Evolutionary conservation across 805 yeast species (phyloP).

Genomic region (Tetrapisispora namnaoensis): DNA sequence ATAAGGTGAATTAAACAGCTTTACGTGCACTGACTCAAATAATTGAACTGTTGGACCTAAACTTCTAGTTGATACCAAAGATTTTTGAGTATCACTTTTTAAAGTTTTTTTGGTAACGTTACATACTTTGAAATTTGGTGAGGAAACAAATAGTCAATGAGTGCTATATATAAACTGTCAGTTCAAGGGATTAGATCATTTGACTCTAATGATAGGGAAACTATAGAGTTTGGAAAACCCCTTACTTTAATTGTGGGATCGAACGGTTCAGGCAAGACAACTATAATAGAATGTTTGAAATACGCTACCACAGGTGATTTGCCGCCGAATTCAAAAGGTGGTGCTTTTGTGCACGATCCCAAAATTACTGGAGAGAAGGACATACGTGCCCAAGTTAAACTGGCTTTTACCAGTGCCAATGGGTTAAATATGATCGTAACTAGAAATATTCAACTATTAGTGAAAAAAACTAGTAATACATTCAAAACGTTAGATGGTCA

Average conservation of each 20-base stretch:
- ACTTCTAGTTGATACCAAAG: too few species aligned
- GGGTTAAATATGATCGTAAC: conserved; percentile 78
- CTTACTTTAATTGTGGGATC: conserved; percentile 90
- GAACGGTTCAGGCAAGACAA: conserved; percentile 94
- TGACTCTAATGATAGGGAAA: conserved; percentile 73
- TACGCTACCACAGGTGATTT: conserved; percentile 92
- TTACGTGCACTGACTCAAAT: too few species aligned
- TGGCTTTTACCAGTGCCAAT: conserved; percentile 68
- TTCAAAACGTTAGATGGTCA: conserved; percentile 92
- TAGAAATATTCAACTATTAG: conserved; percentile 66
- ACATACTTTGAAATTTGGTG: neutral
- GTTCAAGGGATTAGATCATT: conserved; percentile 89
- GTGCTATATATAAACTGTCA: conserved; percentile 47
- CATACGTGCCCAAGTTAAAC: conserved; percentile 82
- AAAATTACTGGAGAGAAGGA: conserved; percentile 62
- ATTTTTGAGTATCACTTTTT: too few species aligned
- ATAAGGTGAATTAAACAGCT: too few species aligned
- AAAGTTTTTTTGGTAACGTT: neutral
- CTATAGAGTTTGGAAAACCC: conserved; percentile 83
- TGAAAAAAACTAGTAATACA: conserved; percentile 52
- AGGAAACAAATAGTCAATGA: conserved; percentile 22
- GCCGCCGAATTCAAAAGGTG: conserved; percentile 94
- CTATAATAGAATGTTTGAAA: conserved; percentile 86
- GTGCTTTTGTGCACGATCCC: conserved; percentile 94
- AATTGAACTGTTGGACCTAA: too few species aligned